phyloP scores from a whole-genome alignment of 495 filamentous ascomycete genomes.

The Penicillium soppii region DNA sequence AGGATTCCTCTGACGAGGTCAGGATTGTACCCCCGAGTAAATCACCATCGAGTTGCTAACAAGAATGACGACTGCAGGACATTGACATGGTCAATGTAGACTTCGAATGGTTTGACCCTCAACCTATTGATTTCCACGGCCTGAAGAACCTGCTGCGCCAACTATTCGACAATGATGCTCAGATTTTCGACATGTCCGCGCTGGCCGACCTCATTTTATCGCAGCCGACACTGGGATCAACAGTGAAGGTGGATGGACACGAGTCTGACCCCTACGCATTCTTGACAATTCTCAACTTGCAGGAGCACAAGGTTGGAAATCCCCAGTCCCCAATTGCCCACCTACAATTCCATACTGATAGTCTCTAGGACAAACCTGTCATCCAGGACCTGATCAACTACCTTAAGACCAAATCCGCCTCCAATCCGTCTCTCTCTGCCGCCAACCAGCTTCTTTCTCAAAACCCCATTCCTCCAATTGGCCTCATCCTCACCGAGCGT shows the following conservation, averaged over 20 bases:
- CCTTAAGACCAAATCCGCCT: slow-evolving; percentile 57
- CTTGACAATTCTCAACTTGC: slow-evolving; percentile 81
- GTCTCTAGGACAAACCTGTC: slow-evolving; percentile 60
- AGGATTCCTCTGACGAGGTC: slow-evolving; percentile 46
- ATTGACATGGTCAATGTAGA: slow-evolving; percentile 91
- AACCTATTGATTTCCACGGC: slow-evolving; percentile 92
- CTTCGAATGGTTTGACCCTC: slow-evolving; percentile 98
- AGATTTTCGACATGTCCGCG: slow-evolving; percentile 81
- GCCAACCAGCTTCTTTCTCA: slow-evolving; percentile 57
- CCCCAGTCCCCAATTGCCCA: not conserved
- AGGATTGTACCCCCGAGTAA: not conserved
- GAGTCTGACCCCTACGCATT: slow-evolving; percentile 95
- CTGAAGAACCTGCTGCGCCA: slow-evolving; percentile 88
- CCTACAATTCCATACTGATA: slow-evolving; percentile 7
- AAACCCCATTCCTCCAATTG: slow-evolving; percentile 57
- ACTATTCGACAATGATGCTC: slow-evolving; percentile 85
- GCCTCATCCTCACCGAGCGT: slow-evolving; percentile 85
- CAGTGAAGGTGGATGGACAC: slow-evolving; percentile 92
- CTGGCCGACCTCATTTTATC: slow-evolving; percentile 85
- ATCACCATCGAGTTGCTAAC: not conserved
- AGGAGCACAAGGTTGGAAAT: slow-evolving; percentile 62
- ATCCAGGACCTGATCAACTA: slow-evolving; percentile 71
- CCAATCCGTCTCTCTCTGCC: slow-evolving; percentile 51
- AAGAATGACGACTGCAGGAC: slow-evolving; percentile 51
- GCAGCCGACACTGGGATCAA: slow-evolving; percentile 86